A percentile compares a stretch with the other conserved stretches of the same genome.
phyloP scores from a whole-genome alignment of 768 basidiomycete genomes.

The Cytidiella melzeri region DNA sequence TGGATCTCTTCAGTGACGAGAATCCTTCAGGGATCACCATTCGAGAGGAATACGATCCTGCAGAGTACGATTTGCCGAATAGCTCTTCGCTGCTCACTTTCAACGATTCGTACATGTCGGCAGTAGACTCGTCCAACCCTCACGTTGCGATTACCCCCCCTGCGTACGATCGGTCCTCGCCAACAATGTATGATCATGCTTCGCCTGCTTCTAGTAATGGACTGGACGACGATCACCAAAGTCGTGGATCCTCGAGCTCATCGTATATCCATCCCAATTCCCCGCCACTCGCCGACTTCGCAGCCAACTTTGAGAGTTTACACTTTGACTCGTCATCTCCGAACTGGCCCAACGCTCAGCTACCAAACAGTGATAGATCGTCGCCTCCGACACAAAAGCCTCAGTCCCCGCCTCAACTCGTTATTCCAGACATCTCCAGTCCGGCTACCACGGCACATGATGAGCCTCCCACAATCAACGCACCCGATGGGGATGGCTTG shows the following conservation, averaged over 20 bases:
- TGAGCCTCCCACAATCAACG: conserved; percentile 51
- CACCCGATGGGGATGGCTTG: conserved; percentile 50
- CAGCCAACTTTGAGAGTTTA: conserved; percentile 52
- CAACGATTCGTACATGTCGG: conserved; percentile 42
- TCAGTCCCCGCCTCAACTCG: conserved; percentile 52
- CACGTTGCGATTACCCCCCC: conserved; percentile 34
- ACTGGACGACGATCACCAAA: conserved; percentile 42
- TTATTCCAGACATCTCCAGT: conserved; percentile 53
- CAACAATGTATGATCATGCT: conserved; percentile 51
- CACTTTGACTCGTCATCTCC: conserved; percentile 58
- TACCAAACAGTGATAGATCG: conserved; percentile 34
- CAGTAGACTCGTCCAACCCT: conserved; percentile 23
- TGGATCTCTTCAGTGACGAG: conserved; percentile 42
- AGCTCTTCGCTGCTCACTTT: conserved; percentile 50
- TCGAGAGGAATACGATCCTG: conserved; percentile 60
- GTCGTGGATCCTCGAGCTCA: conserved; percentile 63
- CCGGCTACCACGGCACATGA: conserved; percentile 23
- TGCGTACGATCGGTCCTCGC: conserved; percentile 30
- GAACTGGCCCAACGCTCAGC: conserved; percentile 41
- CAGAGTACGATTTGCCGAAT: conserved; percentile 61
- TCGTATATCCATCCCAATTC: conserved; percentile 49
- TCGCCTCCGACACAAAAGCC: conserved; percentile 23
- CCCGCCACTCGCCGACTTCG: conserved; percentile 46
- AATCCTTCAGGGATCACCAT: conserved; percentile 31
- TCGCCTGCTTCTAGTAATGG: conserved; percentile 56